A percentile compares a stretch with the other conserved stretches of the same genome.
Conservation (phyloP, 2,329 filamentous ascomycete species). For the Clonostachys rosea region DNA sequence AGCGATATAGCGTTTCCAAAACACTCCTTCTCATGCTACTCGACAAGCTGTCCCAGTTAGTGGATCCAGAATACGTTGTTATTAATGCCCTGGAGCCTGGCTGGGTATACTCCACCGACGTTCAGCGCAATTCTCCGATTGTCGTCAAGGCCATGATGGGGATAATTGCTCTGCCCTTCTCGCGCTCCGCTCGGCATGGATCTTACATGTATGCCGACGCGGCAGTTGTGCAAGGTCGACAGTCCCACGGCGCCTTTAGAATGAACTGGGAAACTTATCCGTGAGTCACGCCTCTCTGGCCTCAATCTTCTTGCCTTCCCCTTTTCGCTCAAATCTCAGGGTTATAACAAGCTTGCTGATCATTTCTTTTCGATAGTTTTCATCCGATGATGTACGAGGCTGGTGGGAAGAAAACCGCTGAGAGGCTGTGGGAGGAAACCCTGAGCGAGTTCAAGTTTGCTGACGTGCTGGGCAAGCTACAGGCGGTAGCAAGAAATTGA, state of each 20-base stretch:
- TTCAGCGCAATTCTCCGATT: constrained; percentile 18
- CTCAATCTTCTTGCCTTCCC: no score
- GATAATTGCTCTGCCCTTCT: constrained; percentile 10
- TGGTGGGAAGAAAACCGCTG: constrained; percentile 11
- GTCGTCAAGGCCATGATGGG: constrained; percentile 7
- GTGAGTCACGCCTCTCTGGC: constrained; percentile 24
- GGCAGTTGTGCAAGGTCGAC: constrained; percentile 33
- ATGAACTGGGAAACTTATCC: constrained; percentile 40
- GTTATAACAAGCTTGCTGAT: constrained; percentile 7
- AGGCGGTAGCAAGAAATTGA: no score
- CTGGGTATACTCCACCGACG: constrained; percentile 29
- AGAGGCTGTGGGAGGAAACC: constrained; percentile 33
- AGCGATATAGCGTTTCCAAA: constrained; percentile 19
- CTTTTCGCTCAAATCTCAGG: constrained; percentile 12
- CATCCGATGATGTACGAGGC: background rate
- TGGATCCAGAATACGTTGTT: constrained; percentile 31
- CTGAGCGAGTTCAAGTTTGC: constrained; percentile 24
- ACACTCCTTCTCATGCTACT: constrained; percentile 25
- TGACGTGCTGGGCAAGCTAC: no score
- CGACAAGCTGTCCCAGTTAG: constrained; percentile 25
- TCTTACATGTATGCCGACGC: constrained; percentile 44
- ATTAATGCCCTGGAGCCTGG: constrained; percentile 44
- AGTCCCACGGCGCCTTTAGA: constrained; percentile 45
- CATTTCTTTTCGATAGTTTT: no score
- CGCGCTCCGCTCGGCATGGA: constrained; percentile 26